phyloP scores from a whole-genome alignment of 2,329 filamentous ascomycete genomes.

The Alternaria sp. region DNA sequence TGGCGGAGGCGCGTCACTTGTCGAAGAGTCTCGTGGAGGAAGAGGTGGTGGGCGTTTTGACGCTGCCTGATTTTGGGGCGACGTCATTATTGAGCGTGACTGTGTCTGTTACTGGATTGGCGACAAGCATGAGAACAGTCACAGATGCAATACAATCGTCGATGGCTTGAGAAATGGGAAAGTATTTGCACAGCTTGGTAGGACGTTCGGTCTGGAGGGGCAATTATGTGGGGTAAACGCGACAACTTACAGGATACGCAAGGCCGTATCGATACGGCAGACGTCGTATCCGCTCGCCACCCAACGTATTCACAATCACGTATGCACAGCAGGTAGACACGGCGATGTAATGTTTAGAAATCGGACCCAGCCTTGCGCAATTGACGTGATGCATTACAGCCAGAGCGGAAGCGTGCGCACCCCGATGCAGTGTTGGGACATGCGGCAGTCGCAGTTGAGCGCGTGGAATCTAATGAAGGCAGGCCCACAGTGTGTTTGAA shows the following conservation, averaged over 20 bases:
- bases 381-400: background rate
- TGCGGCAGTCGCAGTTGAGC: background rate
- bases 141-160: background rate
- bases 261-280: background rate
- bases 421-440: background rate
- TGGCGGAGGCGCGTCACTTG: constrained; percentile 25
- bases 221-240: constrained; percentile 10
- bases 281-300: constrained; percentile 2
- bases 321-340: constrained; percentile 1
- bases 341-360: background rate
- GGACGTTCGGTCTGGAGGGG: constrained; percentile 6
- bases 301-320: background rate
- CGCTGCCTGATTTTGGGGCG: constrained; percentile 12
- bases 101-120: constrained; percentile 10
- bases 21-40: constrained; percentile 37
- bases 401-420: background rate
- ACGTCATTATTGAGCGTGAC: constrained; percentile 32
- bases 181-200: constrained; percentile 8
- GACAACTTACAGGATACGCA: background rate
- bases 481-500: background rate
- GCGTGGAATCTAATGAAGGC: background rate
- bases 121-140: constrained; percentile 14
- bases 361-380: background rate
- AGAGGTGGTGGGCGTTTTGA: constrained; percentile 39
- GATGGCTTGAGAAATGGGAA: background rate